Conservation (phyloP, 2,329 filamentous ascomycete species). For the Biscogniauxia sp. region DNA sequence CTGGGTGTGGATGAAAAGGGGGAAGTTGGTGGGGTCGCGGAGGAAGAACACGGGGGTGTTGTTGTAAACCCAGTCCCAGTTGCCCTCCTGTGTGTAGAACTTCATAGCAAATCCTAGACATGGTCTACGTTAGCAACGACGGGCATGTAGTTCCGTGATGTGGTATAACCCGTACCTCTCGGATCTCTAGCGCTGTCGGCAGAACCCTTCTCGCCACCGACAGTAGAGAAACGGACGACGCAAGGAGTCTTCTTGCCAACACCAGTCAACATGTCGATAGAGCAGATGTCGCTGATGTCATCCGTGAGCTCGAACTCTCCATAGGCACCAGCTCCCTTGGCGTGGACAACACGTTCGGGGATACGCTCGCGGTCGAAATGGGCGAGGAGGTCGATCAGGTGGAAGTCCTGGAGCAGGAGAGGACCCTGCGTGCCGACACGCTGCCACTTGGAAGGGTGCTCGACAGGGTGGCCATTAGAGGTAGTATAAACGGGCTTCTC, state of each 20-base stretch:
- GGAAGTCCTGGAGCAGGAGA: slow-evolving; percentile 29
- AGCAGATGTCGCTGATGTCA: slow-evolving; percentile 50
- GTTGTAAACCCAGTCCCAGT: slow-evolving; percentile 69
- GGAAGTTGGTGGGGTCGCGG: slow-evolving; percentile 69
- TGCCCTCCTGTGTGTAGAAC: slow-evolving; percentile 70
- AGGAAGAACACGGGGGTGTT: slow-evolving; percentile 75
- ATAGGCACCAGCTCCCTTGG: slow-evolving; percentile 13
- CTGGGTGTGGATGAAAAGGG: slow-evolving; percentile 70
- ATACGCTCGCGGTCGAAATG: slow-evolving; percentile 30
- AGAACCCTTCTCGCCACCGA: slow-evolving; percentile 65
- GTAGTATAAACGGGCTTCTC: slow-evolving; percentile 52
- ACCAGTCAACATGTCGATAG: slow-evolving; percentile 45
- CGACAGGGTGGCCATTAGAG: slow-evolving; percentile 26
- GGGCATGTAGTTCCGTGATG: too few species aligned
- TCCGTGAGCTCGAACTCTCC: slow-evolving; percentile 38
- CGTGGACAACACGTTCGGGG: slow-evolving; percentile 22
- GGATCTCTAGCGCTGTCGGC: slow-evolving; percentile 52
- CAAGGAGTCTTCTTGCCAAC: slow-evolving; percentile 68
- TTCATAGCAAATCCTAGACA: slow-evolving; percentile 64
- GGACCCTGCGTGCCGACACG: slow-evolving; percentile 25
- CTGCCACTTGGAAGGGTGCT: slow-evolving; percentile 25
- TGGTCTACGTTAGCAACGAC: background rate
- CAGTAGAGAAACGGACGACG: slow-evolving; percentile 69
- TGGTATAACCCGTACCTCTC: slow-evolving; percentile 31
- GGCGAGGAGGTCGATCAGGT: slow-evolving; percentile 29